Percentiles rank a stretch among this genome's conserved stretches.
phyloP scores from a whole-genome alignment of 306 rosid genomes.

The Sophora flavescens region DNA sequence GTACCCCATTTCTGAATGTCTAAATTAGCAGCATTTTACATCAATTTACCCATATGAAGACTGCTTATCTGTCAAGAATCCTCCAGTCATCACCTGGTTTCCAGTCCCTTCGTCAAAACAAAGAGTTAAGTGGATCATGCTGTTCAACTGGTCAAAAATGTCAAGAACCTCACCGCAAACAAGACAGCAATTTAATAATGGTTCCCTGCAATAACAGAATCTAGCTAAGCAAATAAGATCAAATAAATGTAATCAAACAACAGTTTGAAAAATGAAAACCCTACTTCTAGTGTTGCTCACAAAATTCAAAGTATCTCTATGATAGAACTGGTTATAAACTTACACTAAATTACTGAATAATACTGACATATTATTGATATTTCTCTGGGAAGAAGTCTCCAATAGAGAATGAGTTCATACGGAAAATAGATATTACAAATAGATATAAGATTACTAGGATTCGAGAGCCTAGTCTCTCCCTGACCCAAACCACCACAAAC shows the following conservation, averaged over 20 bases:
- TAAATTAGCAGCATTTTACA: conserved; percentile 36
- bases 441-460: no score
- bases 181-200: conserved; percentile 86
- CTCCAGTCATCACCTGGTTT: conserved; percentile 96
- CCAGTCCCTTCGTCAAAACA: conserved; percentile 99
- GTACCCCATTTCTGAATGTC: conserved; percentile 8
- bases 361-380: no score
- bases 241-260: conserved; percentile 6
- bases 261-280: background rate
- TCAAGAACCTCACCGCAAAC: conserved; percentile 94
- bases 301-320: background rate
- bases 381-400: no score
- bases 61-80: conserved; percentile 90
- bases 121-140: conserved; percentile 82
- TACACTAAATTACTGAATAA: no score
- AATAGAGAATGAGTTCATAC: no score
- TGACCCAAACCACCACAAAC: no score
- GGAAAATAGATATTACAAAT: no score
- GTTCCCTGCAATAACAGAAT: conserved; percentile 73
- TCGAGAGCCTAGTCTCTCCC: no score
- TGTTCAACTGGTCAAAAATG: conserved; percentile 76
- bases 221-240: conserved; percentile 33
- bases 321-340: no score
- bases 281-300: conserved; percentile 20
- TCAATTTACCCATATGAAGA: conserved; percentile 87